Percentiles rank a stretch among this genome's conserved stretches.
Evolutionary conservation across 495 filamentous ascomycete species (phyloP).

Genomic region (Thozetella sp.): DNA sequence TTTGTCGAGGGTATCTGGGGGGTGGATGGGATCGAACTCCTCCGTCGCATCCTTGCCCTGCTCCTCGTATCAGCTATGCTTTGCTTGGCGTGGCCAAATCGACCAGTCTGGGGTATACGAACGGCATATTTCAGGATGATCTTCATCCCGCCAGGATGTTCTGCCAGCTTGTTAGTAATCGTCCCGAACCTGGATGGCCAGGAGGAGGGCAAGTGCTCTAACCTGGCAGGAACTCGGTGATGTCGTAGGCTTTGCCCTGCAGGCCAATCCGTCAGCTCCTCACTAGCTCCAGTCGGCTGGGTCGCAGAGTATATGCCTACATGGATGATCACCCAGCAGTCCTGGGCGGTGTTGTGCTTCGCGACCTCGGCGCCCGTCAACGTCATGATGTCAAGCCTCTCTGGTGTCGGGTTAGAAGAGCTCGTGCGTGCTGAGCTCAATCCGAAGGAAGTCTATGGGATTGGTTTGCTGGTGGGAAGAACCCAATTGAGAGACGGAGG

Average conservation of each 20-base stretch:
- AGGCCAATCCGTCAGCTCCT: not conserved
- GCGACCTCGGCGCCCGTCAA: slow-evolving; percentile 66
- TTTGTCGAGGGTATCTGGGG: slow-evolving; percentile 75
- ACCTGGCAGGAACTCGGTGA: slow-evolving; percentile 71
- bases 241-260: slow-evolving; percentile 70
- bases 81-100: no score
- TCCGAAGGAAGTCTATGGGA: not conserved
- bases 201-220: slow-evolving; percentile 10
- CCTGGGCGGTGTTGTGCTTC: slow-evolving; percentile 67
- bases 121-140: slow-evolving; percentile 82
- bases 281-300: slow-evolving; percentile 8
- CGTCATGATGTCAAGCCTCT: slow-evolving; percentile 23
- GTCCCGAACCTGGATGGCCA: not conserved
- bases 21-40: slow-evolving; percentile 82
- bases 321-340: slow-evolving; percentile 82
- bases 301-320: slow-evolving; percentile 24
- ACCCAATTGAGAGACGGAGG: no score
- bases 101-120: slow-evolving; percentile 1
- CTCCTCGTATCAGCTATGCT: slow-evolving; percentile 5
- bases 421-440: no score
- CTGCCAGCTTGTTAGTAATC: slow-evolving; percentile 29
- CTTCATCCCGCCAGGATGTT: slow-evolving; percentile 76
- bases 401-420: no score
- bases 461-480: no score
- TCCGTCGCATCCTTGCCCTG: slow-evolving; percentile 82